Evolutionary conservation across 306 rosid genomes (phyloP).

Genomic region (Mimosa pudica): DNA sequence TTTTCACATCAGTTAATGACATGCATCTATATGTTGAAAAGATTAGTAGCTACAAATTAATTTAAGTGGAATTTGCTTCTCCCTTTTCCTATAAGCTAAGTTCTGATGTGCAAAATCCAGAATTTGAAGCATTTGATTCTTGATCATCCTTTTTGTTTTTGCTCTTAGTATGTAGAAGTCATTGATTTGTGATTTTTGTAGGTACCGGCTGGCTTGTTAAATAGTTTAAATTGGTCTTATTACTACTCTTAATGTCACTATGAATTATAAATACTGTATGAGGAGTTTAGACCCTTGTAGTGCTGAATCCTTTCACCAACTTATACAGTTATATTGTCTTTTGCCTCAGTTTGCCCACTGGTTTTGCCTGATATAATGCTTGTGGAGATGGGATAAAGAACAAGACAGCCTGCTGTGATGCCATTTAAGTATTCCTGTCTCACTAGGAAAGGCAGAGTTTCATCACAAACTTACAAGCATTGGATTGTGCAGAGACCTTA

Average conservation of each 20-base stretch:
- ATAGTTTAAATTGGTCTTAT: constrained; percentile 11
- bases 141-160: constrained; percentile 32
- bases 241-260: not conserved
- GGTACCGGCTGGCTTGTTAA: not conserved
- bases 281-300: constrained; percentile 12
- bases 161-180: constrained; percentile 11
- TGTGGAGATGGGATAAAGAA: constrained; percentile 71
- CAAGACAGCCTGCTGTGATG: constrained; percentile 72
- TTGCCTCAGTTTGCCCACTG: constrained; percentile 75
- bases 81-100: constrained; percentile 2
- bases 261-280: not conserved
- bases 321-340: constrained; percentile 13
- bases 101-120: constrained; percentile 1
- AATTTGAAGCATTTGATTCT: constrained; percentile 64
- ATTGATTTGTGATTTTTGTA: constrained; percentile 7
- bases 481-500: constrained; percentile 83
- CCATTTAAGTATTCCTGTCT: constrained; percentile 83
- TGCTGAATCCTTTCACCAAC: constrained; percentile 17
- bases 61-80: not conserved
- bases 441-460: constrained; percentile 96
- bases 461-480: constrained; percentile 93
- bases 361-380: constrained; percentile 72
- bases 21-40: constrained; percentile 6
- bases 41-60: not conserved
- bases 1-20: constrained; percentile 6